These are phyloP conservation scores for Ligustrum vulgare DNA, from an alignment of 257 asterid species.

Conservation along the genomic window DNA sequence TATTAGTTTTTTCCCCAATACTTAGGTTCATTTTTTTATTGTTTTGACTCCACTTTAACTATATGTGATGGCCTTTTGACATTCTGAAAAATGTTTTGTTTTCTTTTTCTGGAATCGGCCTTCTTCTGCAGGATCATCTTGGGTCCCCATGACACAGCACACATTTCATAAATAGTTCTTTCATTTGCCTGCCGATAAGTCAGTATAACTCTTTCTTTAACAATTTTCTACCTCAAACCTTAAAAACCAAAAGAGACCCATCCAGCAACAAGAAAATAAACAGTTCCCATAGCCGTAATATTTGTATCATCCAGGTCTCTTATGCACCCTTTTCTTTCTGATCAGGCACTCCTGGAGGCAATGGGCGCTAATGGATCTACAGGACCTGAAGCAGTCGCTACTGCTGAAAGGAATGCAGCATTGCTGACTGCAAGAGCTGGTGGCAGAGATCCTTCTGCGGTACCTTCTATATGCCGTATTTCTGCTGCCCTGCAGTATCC, in stretches of 20 bases:
- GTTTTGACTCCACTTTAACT: slow-evolving; percentile 1
- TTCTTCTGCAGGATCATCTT: no score
- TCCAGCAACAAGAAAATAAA: not conserved
- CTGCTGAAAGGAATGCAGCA: slow-evolving; percentile 90
- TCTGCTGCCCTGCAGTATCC: slow-evolving; percentile 96
- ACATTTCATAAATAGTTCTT: not conserved
- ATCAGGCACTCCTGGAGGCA: slow-evolving; percentile 89
- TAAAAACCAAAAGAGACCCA: not conserved
- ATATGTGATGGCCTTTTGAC: not conserved
- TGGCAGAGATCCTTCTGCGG: slow-evolving; percentile 93
- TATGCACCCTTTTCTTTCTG: slow-evolving; percentile 22
- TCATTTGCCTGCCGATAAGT: slow-evolving; percentile 11
- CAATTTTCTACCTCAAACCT: slow-evolving; percentile 2
- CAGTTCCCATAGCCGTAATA: not conserved
- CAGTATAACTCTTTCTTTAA: not conserved
- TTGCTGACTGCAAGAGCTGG: slow-evolving; percentile 97
- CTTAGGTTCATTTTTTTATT: not conserved
- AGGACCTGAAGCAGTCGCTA: slow-evolving; percentile 86
- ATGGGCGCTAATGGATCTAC: slow-evolving; percentile 77
- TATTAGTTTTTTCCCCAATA: no score
- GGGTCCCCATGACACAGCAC: not conserved
- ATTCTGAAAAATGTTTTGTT: no score
- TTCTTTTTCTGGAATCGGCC: no score
- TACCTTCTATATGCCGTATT: slow-evolving; percentile 96
- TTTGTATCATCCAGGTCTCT: slow-evolving; percentile 18